Evolutionary conservation across 306 rosid genomes (phyloP), one percentile per base, ranked within the genome.

Genomic region (Rosa persica): DNA sequence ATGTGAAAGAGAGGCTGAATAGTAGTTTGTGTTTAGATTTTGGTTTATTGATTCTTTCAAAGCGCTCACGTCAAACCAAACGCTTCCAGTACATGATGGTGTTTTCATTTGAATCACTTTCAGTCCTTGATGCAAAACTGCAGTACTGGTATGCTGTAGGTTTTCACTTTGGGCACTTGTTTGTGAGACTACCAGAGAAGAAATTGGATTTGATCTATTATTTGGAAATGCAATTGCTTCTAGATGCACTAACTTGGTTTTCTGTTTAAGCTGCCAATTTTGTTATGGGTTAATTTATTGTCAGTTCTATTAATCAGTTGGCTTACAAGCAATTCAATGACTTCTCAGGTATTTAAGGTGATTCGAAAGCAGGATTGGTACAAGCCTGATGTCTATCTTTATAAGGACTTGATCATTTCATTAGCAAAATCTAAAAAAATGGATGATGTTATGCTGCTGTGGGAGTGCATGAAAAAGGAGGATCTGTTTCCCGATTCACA

Each of bases 321-420:
- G 75, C 75, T 87, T 75, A 84, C 60, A 46, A 72, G 70, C 68
- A 55, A 64, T 78, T 86, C 2, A 49, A 74, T 81, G 76, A 30
- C 70, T 75, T 87, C 83, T 73, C 89, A 92, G 97, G 61, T 88
- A 67, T 92, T 94, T 85, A 79, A 76, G 76, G 92, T 92, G 83
- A 89, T 89, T 42, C 93, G 79, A 48, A 95, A 82, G 87, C 97
- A 92, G 84, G 97, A 91, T 30, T 95, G 98, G 98, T 91, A 92
- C 88, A 85, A 81, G 76, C 90, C 98, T 25, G 93, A 95, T 85
- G 81, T 78, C 25, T 92, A 1, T 76, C 46, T 94, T 27, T 94
- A 94, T 19, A 94, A 94, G 83, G 98, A 92, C 88, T 83, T 94
- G 49, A 90, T 92, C 75, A 81, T 94, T 80, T 80, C 97, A 8